Evolutionary conservation across 176 grass and related monocot genomes (phyloP), one percentile per base, ranked within the genome.

Genomic region (Carex scoparia): DNA sequence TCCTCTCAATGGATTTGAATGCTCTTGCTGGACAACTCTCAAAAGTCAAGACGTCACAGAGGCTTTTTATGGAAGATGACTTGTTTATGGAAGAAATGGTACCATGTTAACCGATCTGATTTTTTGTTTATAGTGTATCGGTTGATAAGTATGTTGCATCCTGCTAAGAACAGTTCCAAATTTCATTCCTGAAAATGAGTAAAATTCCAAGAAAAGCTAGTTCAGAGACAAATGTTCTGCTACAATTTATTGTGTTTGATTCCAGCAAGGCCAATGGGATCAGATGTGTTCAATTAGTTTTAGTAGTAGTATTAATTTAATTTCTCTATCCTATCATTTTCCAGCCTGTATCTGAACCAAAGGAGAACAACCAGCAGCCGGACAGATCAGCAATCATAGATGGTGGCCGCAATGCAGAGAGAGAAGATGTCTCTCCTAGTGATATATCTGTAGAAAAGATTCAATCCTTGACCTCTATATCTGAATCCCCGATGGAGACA

Each of bases 1-100:
- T 94, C 89, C 88, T 98, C 48, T 95, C 85, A 62, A 92, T 95
- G 87, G 96, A 98, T 89, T 87, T 98, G 58, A 58, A 92, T 81
- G 89, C 91, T 86, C 84, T 98, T 83, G 91, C 91, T 18, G 81
- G 65, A 49, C 87, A 94, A 33, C 94, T 98, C 60, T 94, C 91
- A 9, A 98, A 92, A 85, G 57, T 95, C 77, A 95, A 88, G 71
- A 86, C 89, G 48, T 92, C 83, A 18, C 85, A 92, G 77, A 94
- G 96, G 82, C 93, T 95, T 81, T 98, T 95, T 58, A 31, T 98
- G 48, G 96, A 95, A 87, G 88, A 89, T 60, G 85, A 92, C 87
- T 85, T 95, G 65, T 89, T 95, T 23, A 59, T 73, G 59, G 90
- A 88, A 61, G 93, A 94, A 66, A 61, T 87, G 89, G 93, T 95